A percentile compares a stretch with the other conserved stretches of the same genome.
Evolutionary conservation across 2,329 filamentous ascomycete genomes (phyloP).

Genomic region (Trichoderma sp.): DNA sequence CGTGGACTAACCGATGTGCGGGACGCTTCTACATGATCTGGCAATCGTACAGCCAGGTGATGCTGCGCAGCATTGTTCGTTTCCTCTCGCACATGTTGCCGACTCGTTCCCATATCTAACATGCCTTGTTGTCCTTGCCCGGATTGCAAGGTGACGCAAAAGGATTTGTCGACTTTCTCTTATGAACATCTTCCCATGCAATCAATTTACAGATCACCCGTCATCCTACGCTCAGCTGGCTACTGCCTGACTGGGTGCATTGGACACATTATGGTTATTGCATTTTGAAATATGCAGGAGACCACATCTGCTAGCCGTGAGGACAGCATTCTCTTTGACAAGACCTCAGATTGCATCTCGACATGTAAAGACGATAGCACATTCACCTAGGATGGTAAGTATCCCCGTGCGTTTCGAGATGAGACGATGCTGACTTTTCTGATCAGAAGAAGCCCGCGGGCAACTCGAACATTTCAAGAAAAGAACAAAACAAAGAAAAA

Average conservation of each 20-base stretch:
- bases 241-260: slow-evolving; percentile 55
- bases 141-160: slow-evolving; percentile 43
- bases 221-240: slow-evolving; percentile 59
- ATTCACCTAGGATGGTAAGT: slow-evolving; percentile 21
- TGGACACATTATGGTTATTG: slow-evolving; percentile 65
- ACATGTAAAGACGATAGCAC: slow-evolving; percentile 32
- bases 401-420: background rate
- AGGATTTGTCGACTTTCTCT: slow-evolving; percentile 51
- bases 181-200: slow-evolving; percentile 55
- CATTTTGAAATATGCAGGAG: slow-evolving; percentile 57
- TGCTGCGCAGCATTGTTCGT: slow-evolving; percentile 16
- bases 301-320: slow-evolving; percentile 38
- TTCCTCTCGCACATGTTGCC: slow-evolving; percentile 31
- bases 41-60: background rate
- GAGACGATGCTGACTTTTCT: slow-evolving; percentile 16
- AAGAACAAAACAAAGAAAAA: background rate
- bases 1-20: slow-evolving; percentile 27
- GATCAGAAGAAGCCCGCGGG: slow-evolving; percentile 11
- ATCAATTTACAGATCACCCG: slow-evolving; percentile 57
- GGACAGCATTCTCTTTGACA: slow-evolving; percentile 26
- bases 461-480: slow-evolving; percentile 19
- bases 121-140: slow-evolving; percentile 40
- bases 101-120: slow-evolving; percentile 35
- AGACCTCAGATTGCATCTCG: slow-evolving; percentile 35
- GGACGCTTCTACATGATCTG: slow-evolving; percentile 27